Evolutionary conservation across 305 asterid species (phyloP), one percentile per base, ranked within the genome.

Genomic region (Rubia peregrina): DNA sequence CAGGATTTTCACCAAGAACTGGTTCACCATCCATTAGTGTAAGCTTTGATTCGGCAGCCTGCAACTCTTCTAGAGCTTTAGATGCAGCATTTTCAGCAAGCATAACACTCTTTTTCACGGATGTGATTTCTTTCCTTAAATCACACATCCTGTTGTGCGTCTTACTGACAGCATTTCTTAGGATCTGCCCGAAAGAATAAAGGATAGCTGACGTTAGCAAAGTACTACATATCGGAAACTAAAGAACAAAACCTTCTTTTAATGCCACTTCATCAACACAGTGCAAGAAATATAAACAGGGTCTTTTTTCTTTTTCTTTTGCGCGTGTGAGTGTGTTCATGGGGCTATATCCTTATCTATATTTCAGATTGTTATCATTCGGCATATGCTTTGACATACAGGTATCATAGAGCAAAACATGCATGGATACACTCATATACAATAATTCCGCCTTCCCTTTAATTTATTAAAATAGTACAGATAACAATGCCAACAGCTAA

Each of bases 11-110:
- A 61, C 96, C 88, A 75, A 94, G 85, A 74, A 91, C 99, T 70
- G 96, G 99, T 70, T 91, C 97, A 63, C 96, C 96, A 69, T 91
- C 98, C 80, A 91, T 70, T 55, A 94, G 95, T 53, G 88, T 88
- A 68, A 79, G 90, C 86, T 91, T 94, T 42, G 93, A 79, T 82
- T 87, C 88, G 16, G 90, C 95, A 71, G 80, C 89, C 74, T 87
- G 96, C 59, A 91, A 67, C 74, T 94, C 97, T 66, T 87, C 85
- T 81, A 70, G 82, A 75, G 98, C 93, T 86, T 83, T 94, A 38
- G 84, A 77, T 67, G 91, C 88, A 83, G 89, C 89, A 79, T 85
- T 89, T 70, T 83, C 71, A 74, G 86, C 93, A 60, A 71, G 66
- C 42, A 80, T 67, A 74, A 88, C 81, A 81, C 85, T 84, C 86